Evolutionary conservation across 1,139 yeast species (phyloP), one percentile per base, ranked within the genome.

Genomic region (Zhuliangozyma parablackwelliae): DNA sequence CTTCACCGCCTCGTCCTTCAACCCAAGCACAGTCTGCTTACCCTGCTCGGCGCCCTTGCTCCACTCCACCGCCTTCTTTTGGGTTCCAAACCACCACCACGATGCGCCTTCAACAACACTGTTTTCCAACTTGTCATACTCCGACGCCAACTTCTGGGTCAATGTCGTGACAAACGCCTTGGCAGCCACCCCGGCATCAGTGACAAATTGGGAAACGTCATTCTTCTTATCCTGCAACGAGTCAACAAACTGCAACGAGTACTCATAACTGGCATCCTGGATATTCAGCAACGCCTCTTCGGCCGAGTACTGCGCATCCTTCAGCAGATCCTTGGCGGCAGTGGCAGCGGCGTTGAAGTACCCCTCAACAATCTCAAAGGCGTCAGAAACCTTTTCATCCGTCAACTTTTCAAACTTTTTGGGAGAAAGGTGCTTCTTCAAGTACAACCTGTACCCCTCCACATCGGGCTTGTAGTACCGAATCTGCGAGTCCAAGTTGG

Each of bases 301-400:
- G 28, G 52, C 45, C 9, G 53, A 46, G 26, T 41, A 46, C 30
- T 47, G 38, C 12, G 47, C 41, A 21, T 56, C 47, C 8, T 48
- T 55, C 30, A 51, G 51, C 42, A 56, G 46, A 11, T 48, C 43
- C 24, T 54, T 53, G 20, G 70, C 50, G 31, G 57, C 49, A 16
- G 56, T 59, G 31, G 61, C 50, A 7, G 72, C 68, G 38, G 56
- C 53, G 27, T 71, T 63, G 38, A 70, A 73, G 49, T 78, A 73
- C 44, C 68, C 61, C 49, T 54, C 56, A 11, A 57, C 63, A 30
- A 61, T 53, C 29, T 56, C 32, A 35, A 49, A 56, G 7, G 56
- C 50, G 3, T 47, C 34, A 32, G 40, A 37, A 27, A 55, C 46
- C 38, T 53, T 46, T 35, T 56, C 53, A 13, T 58, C 60, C 26